Base-by-base conservation (phyloP, 176 grass and related monocot species). In the Oryza rufipogon region DNA sequence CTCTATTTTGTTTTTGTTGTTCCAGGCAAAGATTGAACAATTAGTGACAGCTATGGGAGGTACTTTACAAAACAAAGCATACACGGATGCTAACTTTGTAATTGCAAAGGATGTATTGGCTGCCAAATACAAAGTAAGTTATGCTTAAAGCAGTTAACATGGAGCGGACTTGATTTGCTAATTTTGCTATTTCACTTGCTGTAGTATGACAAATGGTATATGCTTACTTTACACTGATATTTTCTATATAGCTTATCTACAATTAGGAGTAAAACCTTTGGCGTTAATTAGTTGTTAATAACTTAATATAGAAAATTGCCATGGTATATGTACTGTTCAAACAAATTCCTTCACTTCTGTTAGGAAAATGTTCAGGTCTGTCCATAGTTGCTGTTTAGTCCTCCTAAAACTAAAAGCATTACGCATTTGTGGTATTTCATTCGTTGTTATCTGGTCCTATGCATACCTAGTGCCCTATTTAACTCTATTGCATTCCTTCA, bases 91-190 rank as follows among this genome's bases (percentile, higher is more conserved):
- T 49, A 88, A 95, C 85, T 98, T 98, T 81, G 91, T 95, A 73
- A 87, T 98, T 78, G 91, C 86, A 49, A 98, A 98, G 71, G 90
- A 95, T 90, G 96, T 98, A 75, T 83, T 87, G 73, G 89, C 83
- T 77, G 32, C 83, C 75, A 95, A 98, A 73, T 95, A 98, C 76
- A 93, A 93, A 93, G 96, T 98, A 91, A 89, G 90, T 88, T 79
- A 39, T 52, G n/a, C 71, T 77, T 48, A 49, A 86, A 54, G 28
- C n/a, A 61, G 60, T 68, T 38, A 68, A 69, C 28, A 88, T 74
- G 76, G 30, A 66, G 42, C 41, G 8, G 6, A 64, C 72, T 79
- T 64, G 15, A 49, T 65, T 54, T 66, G 56, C 69, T 83, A 77
- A 63, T 66, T 47, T 52, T 66, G 20, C 20, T 44, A 76, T 69